A percentile compares a stretch with the other conserved stretches of the same genome.
Conservation (phyloP, 192 early-diverging fungal species). For the Rhizoclosmatium globosum region DNA sequence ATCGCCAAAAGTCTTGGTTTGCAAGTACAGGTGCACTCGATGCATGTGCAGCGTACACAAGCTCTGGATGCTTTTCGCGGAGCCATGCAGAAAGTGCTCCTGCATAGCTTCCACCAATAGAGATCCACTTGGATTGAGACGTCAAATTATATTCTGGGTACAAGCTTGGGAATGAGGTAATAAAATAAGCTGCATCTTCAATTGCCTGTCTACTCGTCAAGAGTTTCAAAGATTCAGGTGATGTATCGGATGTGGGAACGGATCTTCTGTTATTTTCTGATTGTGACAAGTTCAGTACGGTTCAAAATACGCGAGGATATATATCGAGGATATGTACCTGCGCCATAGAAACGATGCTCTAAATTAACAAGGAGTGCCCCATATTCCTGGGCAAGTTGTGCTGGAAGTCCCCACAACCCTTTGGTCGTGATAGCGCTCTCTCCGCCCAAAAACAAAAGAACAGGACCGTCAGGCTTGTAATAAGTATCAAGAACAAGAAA, state of each 20-base stretch:
- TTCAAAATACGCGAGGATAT: no score
- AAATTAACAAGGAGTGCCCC: not conserved
- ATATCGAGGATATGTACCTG: not conserved
- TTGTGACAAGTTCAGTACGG: no score
- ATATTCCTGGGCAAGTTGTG: not conserved
- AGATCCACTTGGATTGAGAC: not conserved
- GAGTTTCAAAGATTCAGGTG: slow-evolving; percentile 1
- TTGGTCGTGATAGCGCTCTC: not conserved
- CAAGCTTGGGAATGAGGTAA: not conserved
- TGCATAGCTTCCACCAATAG: slow-evolving; percentile 25
- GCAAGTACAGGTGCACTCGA: slow-evolving; percentile 22
- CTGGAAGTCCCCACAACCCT: not conserved
- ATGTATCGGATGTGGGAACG: slow-evolving; percentile 24
- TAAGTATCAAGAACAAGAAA: slow-evolving; percentile 5
- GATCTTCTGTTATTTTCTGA: not conserved
- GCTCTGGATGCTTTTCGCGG: slow-evolving; percentile 12
- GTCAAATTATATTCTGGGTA: slow-evolving; percentile 25
- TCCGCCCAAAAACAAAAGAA: slow-evolving; percentile 25
- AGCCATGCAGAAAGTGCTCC: slow-evolving; percentile 23
- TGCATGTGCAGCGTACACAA: slow-evolving; percentile 25
- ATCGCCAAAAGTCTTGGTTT: slow-evolving; percentile 27
- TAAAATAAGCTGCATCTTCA: slow-evolving; percentile 24
- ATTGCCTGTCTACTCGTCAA: slow-evolving; percentile 18
- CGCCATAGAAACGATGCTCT: slow-evolving; percentile 32
- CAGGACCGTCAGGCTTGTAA: slow-evolving; percentile 24